Percentiles rank a stretch among this genome's conserved stretches.
phyloP scores from a whole-genome alignment of 176 grass and related monocot species.

The Carex parvula region DNA sequence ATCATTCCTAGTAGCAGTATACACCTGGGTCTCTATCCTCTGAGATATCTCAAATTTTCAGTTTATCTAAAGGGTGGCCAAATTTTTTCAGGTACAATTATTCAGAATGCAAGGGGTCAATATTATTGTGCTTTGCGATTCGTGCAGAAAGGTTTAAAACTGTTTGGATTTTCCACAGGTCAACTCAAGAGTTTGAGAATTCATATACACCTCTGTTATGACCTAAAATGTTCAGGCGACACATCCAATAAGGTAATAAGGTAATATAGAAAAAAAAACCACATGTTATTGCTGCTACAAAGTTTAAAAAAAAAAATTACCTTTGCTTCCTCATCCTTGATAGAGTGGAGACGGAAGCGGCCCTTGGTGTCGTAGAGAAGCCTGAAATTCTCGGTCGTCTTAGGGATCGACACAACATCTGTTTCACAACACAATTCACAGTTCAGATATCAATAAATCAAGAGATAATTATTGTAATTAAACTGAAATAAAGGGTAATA shows the following conservation, averaged over 20 bases:
- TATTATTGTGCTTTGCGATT: too few relatives aligned
- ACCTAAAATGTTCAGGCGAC: too few relatives aligned
- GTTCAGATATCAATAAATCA: neutral
- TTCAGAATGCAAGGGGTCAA: too few relatives aligned
- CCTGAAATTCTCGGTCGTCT: conserved; percentile 37
- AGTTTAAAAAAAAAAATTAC: neutral
- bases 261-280: neutral
- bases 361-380: conserved; percentile 48
- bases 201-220: too few relatives aligned
- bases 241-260: too few relatives aligned
- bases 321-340: conserved; percentile 43
- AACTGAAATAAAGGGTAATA: neutral
- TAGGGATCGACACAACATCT: conserved; percentile 46
- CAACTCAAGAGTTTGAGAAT: too few relatives aligned
- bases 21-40: too few relatives aligned
- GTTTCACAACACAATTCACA: neutral
- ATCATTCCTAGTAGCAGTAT: neutral
- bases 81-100: too few relatives aligned
- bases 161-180: too few relatives aligned
- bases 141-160: too few relatives aligned
- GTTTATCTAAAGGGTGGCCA: too few relatives aligned
- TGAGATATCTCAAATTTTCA: too few relatives aligned
- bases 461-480: neutral
- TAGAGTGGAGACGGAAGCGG: conserved; percentile 39
- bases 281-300: neutral